These are phyloP conservation scores for Nannizzia gypsea DNA, from an alignment of 2,329 filamentous ascomycete genomes.

Conservation along the genomic window DNA sequence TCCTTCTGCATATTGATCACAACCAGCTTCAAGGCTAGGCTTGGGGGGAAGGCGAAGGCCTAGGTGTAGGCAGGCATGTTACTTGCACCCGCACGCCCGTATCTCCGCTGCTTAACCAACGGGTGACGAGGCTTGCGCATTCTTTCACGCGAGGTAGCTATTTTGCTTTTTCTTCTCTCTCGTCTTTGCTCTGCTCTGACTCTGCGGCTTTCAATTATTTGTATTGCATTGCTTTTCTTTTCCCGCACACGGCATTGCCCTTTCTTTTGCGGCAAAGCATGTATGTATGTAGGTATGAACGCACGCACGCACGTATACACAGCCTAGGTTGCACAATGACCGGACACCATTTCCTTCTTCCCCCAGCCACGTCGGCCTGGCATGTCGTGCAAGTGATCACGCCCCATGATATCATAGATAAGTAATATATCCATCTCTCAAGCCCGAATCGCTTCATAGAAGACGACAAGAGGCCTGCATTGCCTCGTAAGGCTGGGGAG, in stretches of 20 bases:
- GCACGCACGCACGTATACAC: not conserved
- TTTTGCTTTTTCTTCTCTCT: not conserved
- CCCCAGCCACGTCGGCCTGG: not conserved
- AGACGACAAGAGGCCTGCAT: not conserved
- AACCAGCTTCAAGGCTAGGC: not conserved
- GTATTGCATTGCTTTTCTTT: not conserved
- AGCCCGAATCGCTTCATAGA: not conserved
- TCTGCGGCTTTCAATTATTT: too few relatives aligned
- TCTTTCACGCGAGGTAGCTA: not conserved
- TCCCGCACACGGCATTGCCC: not conserved
- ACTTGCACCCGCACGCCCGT: not conserved
- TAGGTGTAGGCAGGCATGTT: not conserved
- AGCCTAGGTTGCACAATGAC: not conserved
- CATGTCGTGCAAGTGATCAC: not conserved
- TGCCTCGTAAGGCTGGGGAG: not conserved
- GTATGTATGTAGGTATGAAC: too few relatives aligned
- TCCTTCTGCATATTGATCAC: not conserved
- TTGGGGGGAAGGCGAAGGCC: not conserved
- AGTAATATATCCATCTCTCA: not conserved
- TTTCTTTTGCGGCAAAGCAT: not conserved
- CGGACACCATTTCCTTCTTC: not conserved
- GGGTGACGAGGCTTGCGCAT: not conserved
- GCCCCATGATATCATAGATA: constrained; percentile 2
- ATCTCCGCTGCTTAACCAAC: not conserved
- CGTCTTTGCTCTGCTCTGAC: too few relatives aligned